Evolutionary conservation across 2,329 filamentous ascomycete species (phyloP), one percentile per base, ranked within the genome.

Genomic region (Cladophialophora exuberans): DNA sequence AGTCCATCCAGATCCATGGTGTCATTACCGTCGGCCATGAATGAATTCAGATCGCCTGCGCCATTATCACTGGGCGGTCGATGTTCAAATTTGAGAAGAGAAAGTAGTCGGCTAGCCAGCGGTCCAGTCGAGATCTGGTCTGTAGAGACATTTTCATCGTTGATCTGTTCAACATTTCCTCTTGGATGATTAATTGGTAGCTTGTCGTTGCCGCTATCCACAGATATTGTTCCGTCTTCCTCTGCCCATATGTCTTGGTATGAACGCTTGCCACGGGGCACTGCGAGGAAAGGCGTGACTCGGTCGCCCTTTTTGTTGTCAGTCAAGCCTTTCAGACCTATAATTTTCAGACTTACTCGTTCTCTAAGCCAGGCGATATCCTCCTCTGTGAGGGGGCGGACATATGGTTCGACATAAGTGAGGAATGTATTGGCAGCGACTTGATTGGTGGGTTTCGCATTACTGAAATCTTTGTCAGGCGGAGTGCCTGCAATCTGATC

Each of bases 391-490:
- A 96, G 88, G 0, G 88, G 85, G 4, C 93, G 84, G 62, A 97
- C 94, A 74, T 89, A 97, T 0, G 92, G 90, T 61, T 99, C 94
- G 51, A 95, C 83, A 68, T 94, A 96, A 4, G 88, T 86, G n/a
- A 88, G 87, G 72, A 99, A 99, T 1, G 93, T 96, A 53, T 85
- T 88, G 62, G 94, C 94, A 69, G 89, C 92, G 70, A 97, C 94
- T 76, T 99, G 94, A 66, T 93, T 96, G 17, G 87, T 86, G 4
- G 93, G 91, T 70, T 97, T 99, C 28, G 90, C 88, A 68, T 85
- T 96, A 69, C 90, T 97, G 67, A 97, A 97, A 74, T 99, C 94
- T 70, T 90, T 91, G 71, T 97, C 92, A 1, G 94, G 93, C 1
- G 92, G 89, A 33, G 88, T 86, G 43, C 94, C 94, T 9, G 93